Evolutionary conservation across 2,329 filamentous ascomycete species (phyloP).

Genomic region (Cordyceps cateniannulata): DNA sequence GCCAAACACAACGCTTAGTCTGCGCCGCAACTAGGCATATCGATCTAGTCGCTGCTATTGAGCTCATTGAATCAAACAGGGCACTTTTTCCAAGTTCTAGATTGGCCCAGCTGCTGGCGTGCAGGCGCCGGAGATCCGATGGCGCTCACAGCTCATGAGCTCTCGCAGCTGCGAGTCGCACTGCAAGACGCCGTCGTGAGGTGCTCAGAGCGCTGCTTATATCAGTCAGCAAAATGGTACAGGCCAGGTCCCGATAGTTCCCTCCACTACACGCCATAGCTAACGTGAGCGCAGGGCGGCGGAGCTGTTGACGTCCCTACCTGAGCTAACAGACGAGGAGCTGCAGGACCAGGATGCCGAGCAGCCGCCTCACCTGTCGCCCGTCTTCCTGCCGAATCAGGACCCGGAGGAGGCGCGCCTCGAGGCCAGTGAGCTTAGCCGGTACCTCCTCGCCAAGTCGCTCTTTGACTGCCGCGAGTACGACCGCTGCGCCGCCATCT

Average conservation of each 20-base stretch:
- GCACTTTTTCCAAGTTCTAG: not conserved
- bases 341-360: constrained; percentile 30
- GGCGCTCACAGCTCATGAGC: constrained; percentile 50
- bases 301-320: constrained; percentile 81
- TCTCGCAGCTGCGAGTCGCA: constrained; percentile 60
- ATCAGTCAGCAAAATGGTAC: constrained; percentile 95
- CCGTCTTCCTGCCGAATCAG: constrained; percentile 47
- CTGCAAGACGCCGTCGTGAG: constrained; percentile 82
- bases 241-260: not conserved
- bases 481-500: constrained; percentile 85
- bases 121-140: constrained; percentile 27
- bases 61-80: not conserved
- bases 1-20: not conserved
- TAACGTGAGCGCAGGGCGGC: constrained; percentile 61
- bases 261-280: not conserved
- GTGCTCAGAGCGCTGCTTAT: constrained; percentile 90
- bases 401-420: constrained; percentile 69
- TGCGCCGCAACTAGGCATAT: not conserved
- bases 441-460: constrained; percentile 84
- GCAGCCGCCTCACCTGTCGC: constrained; percentile 29
- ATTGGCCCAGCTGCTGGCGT: not conserved
- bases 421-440: constrained; percentile 72
- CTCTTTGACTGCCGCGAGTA: constrained; percentile 95
- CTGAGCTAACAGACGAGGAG: constrained; percentile 53
- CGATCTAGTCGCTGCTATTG: not conserved